A percentile compares a stretch with the other conserved stretches of the same genome.
Evolutionary conservation across 352 stramenopile species (phyloP).

Genomic region (Phytophthora pseudosyringae): DNA sequence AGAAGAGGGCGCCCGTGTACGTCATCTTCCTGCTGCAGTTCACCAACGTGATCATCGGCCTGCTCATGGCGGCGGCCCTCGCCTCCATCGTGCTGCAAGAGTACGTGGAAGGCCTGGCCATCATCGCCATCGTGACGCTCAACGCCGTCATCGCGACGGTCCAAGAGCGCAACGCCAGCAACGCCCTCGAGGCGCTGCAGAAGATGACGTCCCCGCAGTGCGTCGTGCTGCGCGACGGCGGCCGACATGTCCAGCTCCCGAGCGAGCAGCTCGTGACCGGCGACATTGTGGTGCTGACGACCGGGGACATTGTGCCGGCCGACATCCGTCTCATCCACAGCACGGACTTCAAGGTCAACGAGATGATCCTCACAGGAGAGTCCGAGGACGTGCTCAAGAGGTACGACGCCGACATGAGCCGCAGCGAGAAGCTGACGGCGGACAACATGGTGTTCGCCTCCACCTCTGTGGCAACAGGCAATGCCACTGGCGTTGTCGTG

Average conservation of each 20-base stretch:
- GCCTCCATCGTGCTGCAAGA: constrained; percentile 74
- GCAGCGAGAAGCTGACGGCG: constrained; percentile 65
- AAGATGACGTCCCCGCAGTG: constrained; percentile 79
- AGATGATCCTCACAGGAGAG: constrained; percentile 95
- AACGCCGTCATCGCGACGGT: constrained; percentile 76
- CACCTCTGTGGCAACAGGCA: constrained; percentile 75
- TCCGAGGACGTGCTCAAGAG: constrained; percentile 83
- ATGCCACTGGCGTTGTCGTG: constrained; percentile 65
- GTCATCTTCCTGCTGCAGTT: constrained; percentile 81
- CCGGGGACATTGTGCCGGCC: constrained; percentile 93
- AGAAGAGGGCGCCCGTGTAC: constrained; percentile 59
- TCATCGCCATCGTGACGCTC: constrained; percentile 76
- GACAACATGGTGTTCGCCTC: constrained; percentile 94
- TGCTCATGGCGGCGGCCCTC: constrained; percentile 64
- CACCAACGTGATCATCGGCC: constrained; percentile 78
- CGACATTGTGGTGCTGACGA: constrained; percentile 85
- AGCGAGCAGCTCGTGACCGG: constrained; percentile 74
- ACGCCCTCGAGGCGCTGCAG: constrained; percentile 72
- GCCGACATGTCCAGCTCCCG: constrained; percentile 54
- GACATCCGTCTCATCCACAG: constrained; percentile 92
- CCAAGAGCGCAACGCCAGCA: constrained; percentile 71
- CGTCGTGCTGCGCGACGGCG: constrained; percentile 59
- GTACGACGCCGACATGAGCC: constrained; percentile 51
- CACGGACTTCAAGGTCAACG: constrained; percentile 89
- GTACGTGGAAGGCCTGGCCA: constrained; percentile 72